Evolutionary conservation across 257 asterid genomes (phyloP), one percentile per base, ranked within the genome.

Genomic region (Solanum chaucha): DNA sequence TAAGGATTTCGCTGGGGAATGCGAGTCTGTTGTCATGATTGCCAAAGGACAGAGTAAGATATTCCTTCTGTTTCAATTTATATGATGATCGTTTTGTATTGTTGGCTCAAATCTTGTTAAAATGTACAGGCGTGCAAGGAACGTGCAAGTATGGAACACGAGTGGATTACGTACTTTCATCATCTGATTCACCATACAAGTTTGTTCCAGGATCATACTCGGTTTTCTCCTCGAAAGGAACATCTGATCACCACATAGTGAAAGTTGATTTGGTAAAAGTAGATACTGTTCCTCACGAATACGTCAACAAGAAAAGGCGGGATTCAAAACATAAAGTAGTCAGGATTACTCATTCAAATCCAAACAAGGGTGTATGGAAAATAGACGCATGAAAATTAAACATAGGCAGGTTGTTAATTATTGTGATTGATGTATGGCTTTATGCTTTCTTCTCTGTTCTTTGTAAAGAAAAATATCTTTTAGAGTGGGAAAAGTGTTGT

Each of bases 1-100:
- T 3, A 95, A 95, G 90, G 95, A 93, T 82, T 97, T 90, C 59
- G 94, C 98, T 6, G 98, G 99, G 14, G 98, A 95, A 88, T 97
- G 98, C 68, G 99, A 97, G 85, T 88, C 98, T 10, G 99, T 95
- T 10, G 99, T 97, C 34, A 93, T 95, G 96, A 95, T 97, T 65
- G 99, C 98, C 92, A 97, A 94, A 92, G 98, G 99, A 83, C 99
- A 97, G 87, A 97, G 99, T 97, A 94, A 59, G 84, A 78, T 44
- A 13, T 15, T 40, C 6, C 61, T 12, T 77, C 13, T 12, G 59
- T 48, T 86, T n/a, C 73, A 41, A 72, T 46, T 35, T 30, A 46
- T 77, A 14, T 44, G 38, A 44, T 35, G 17, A 4, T 8, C 19
- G 5, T 46, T 46, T 17, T 5, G 8, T 80, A 81, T 61, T 26